A percentile compares a stretch with the other conserved stretches of the same genome.
Conservation (phyloP, 2,329 filamentous ascomycete genomes). For the Fusarium ambrosium region DNA sequence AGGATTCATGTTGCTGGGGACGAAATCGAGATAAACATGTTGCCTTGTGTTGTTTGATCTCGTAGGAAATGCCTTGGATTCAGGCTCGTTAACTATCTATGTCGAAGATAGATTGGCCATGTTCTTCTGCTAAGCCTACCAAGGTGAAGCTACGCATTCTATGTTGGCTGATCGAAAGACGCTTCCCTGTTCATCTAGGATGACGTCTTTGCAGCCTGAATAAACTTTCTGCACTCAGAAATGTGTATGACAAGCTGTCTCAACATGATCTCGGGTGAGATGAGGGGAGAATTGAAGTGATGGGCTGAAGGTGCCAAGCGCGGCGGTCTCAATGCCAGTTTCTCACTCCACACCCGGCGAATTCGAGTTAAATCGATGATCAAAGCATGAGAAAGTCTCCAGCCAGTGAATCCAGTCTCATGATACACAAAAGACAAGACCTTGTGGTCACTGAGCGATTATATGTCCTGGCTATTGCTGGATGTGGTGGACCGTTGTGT, state of each 20-base stretch:
- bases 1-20: not conserved
- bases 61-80: not conserved
- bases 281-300: not conserved
- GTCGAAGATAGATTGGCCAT: no score
- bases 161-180: not conserved
- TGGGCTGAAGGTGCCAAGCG: no score
- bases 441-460: no score
- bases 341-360: no score
- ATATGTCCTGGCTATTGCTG: not conserved
- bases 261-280: not conserved
- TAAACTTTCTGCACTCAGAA: not conserved
- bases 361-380: not conserved
- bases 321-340: not conserved
- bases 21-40: not conserved
- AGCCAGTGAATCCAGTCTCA: not conserved
- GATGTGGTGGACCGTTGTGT: not conserved
- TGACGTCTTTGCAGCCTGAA: not conserved
- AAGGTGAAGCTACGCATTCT: not conserved
- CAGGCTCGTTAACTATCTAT: no score
- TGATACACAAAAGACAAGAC: not conserved
- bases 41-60: not conserved
- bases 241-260: not conserved
- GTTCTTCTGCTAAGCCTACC: not conserved
- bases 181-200: not conserved
- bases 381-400: accelerated